phyloP scores from a whole-genome alignment of 495 filamentous ascomycete species.

The Hapsidospora chrysogenum region DNA sequence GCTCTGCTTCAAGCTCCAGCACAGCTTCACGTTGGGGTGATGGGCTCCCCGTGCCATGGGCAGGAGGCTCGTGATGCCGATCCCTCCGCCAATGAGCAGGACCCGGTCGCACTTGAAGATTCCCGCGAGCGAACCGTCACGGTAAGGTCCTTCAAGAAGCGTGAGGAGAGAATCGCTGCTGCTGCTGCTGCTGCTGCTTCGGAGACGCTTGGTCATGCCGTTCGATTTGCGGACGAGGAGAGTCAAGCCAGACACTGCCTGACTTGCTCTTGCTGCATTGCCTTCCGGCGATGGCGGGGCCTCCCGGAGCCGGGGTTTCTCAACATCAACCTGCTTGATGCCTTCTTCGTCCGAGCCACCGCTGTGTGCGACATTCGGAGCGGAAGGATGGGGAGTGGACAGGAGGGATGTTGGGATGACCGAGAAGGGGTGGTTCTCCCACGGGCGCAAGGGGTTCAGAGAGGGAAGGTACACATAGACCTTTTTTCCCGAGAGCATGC shows the following conservation, averaged over 20 bases:
- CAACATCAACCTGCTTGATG: neutral
- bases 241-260: constrained; percentile 9
- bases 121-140: constrained; percentile 1
- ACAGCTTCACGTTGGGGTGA: constrained; percentile 22
- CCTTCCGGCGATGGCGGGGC: too few relatives aligned
- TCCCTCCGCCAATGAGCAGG: constrained; percentile 25
- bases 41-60: constrained; percentile 7
- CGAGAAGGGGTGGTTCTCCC: constrained; percentile 36
- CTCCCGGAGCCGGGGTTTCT: too few relatives aligned
- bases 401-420: constrained; percentile 14
- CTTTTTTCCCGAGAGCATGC: constrained; percentile 8
- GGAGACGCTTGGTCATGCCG: constrained; percentile 15
- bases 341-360: neutral
- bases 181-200: neutral
- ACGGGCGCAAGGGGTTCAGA: constrained; percentile 15
- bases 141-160: constrained; percentile 16
- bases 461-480: constrained; percentile 29
- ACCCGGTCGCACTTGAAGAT: constrained; percentile 13
- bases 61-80: constrained; percentile 24
- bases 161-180: too few relatives aligned
- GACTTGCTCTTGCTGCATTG: neutral
- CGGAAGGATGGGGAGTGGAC: too few relatives aligned
- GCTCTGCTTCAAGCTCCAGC: constrained; percentile 15
- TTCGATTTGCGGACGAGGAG: constrained; percentile 12
- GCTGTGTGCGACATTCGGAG: neutral